Percentiles rank a stretch among this genome's conserved stretches.
Conservation (phyloP, 139 green algal genomes). For the Coelastrella sp. region DNA sequence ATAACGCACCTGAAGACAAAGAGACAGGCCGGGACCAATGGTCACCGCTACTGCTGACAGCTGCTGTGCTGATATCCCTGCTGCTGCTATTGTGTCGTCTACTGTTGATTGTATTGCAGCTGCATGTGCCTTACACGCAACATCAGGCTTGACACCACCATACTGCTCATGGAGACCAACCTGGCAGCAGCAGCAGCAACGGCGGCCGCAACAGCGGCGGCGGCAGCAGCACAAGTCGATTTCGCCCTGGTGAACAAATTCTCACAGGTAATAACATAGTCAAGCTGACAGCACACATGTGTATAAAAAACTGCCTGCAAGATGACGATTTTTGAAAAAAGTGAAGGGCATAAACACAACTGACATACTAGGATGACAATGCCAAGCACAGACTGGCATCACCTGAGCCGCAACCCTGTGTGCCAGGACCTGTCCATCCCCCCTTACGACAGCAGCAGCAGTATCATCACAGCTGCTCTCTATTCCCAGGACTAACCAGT, state of each 20-base stretch:
- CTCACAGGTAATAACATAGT: background rate
- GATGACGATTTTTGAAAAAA: no score
- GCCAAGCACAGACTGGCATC: no score
- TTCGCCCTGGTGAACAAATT: background rate
- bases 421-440: conserved; percentile 68
- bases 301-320: no score
- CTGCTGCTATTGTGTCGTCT: background rate
- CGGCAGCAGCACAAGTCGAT: background rate
- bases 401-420: conserved; percentile 42
- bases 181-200: conserved; percentile 14
- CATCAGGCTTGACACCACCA: conserved; percentile 94
- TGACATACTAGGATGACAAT: no score
- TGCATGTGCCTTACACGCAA: conserved; percentile 91
- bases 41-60: conserved; percentile 44
- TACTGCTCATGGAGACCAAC: conserved; percentile 59
- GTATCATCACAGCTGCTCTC: conserved; percentile 98
- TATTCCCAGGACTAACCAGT: conserved; percentile 89
- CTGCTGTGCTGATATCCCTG: conserved; percentile 7
- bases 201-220: conserved; percentile 10
- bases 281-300: no score
- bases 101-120: conserved; percentile 92
- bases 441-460: conserved; percentile 87
- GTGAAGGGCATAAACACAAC: no score
- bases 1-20: conserved; percentile 90
- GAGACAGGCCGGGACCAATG: conserved; percentile 88